Conservation (phyloP, 2,329 filamentous ascomycete genomes). For the Mycosphaerella sp. region DNA sequence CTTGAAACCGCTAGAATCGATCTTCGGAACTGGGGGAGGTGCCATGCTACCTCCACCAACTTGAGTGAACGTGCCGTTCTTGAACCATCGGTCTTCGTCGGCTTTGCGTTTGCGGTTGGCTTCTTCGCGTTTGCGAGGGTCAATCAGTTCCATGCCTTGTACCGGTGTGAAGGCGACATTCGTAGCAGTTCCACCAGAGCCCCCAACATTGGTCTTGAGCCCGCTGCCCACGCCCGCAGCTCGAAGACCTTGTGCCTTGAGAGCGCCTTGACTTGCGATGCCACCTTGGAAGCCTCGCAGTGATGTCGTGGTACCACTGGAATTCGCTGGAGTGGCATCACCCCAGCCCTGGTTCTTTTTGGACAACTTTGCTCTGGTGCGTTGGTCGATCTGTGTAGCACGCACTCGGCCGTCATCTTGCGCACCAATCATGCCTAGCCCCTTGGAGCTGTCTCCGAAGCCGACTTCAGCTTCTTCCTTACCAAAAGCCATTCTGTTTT, state of each 20-base stretch:
- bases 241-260: conserved; percentile 72
- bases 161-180: conserved; percentile 90
- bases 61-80: conserved; percentile 93
- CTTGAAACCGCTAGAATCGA: conserved; percentile 65
- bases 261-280: conserved; percentile 56
- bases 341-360: conserved; percentile 98
- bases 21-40: conserved; percentile 37
- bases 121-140: conserved; percentile 84
- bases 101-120: conserved; percentile 85
- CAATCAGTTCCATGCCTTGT: conserved; percentile 89
- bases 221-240: conserved; percentile 66
- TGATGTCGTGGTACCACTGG: conserved; percentile 69
- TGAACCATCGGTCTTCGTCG: conserved; percentile 95
- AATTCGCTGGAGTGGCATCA: conserved; percentile 50
- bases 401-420: conserved; percentile 83
- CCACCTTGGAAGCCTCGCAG: conserved; percentile 67
- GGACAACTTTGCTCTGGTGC: conserved; percentile 85
- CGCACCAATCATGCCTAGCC: conserved; percentile 92
- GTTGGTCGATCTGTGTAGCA: conserved; percentile 80
- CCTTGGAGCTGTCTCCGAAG: conserved; percentile 80
- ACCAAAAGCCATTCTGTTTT: conserved; percentile 92
- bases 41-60: conserved; percentile 45
- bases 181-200: conserved; percentile 55
- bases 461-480: conserved; percentile 93
- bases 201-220: conserved; percentile 26